phyloP scores from a whole-genome alignment of 768 basidiomycete genomes.

The Calocera viscosa region DNA sequence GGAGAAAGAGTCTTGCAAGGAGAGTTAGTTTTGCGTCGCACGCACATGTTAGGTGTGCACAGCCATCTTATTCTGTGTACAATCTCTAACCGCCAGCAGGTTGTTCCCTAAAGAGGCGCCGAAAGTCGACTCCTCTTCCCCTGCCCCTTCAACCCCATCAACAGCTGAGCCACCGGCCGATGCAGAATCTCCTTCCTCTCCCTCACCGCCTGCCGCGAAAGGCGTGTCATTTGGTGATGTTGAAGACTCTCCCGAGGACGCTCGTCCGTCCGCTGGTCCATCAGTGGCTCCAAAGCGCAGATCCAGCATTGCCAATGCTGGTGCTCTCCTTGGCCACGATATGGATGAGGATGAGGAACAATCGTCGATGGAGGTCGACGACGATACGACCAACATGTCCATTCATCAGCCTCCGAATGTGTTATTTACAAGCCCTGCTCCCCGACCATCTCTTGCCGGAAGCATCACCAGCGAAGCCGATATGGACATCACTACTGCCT shows the following conservation, averaged over 20 bases:
- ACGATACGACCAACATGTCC: not conserved
- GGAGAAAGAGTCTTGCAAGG: slow-evolving; percentile 11
- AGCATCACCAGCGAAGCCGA: not conserved
- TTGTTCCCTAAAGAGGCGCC: not conserved
- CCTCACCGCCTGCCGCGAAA: not conserved
- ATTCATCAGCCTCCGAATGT: not conserved
- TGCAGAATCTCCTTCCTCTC: not conserved
- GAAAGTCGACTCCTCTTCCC: not conserved
- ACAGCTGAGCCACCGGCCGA: not conserved
- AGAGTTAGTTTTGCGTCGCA: slow-evolving; percentile 16
- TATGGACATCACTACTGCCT: not conserved
- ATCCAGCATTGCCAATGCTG: slow-evolving; percentile 4
- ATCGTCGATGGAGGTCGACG: slow-evolving; percentile 5
- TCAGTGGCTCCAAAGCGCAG: not conserved
- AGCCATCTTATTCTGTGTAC: not conserved
- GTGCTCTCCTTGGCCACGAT: not conserved
- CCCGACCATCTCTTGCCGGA: not conserved
- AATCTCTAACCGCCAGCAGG: not conserved
- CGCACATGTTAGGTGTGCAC: slow-evolving; percentile 14
- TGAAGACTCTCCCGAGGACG: not conserved
- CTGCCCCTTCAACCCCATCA: not conserved
- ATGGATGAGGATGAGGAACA: slow-evolving; percentile 2
- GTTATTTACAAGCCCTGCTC: not conserved
- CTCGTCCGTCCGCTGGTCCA: not conserved
- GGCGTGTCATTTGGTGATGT: not conserved